Evolutionary conservation across 2,329 filamentous ascomycete genomes (phyloP).

Genomic region (Neonectria faginata): DNA sequence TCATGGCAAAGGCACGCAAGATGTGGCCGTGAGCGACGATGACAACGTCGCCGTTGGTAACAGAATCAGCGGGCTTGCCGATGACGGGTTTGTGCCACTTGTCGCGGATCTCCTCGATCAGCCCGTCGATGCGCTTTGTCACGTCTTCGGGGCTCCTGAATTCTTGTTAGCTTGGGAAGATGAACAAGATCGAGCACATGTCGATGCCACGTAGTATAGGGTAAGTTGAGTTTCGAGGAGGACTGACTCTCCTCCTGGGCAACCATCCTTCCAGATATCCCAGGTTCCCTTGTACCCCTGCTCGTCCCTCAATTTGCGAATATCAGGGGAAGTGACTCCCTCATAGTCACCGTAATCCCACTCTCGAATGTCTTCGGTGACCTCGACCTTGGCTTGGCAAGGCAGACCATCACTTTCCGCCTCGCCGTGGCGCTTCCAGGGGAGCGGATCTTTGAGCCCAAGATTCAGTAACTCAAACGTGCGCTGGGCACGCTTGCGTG

Average conservation of each 20-base stretch:
- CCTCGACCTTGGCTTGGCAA: constrained; percentile 71
- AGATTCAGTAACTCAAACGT: constrained; percentile 91
- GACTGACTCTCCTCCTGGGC: constrained; percentile 84
- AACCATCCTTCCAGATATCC: constrained; percentile 94
- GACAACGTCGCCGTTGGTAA: constrained; percentile 54
- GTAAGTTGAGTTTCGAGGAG: constrained; percentile 7
- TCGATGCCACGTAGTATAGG: constrained; percentile 9
- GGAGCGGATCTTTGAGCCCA: constrained; percentile 73
- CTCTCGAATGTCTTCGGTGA: constrained; percentile 80
- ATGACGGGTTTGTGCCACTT: constrained; percentile 74
- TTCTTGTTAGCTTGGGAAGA: constrained; percentile 24
- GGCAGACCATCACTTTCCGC: constrained; percentile 53
- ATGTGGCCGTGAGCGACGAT: constrained; percentile 94
- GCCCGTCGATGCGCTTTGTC: constrained; percentile 75
- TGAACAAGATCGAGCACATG: background rate
- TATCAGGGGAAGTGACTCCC: constrained; percentile 79
- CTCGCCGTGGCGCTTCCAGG: constrained; percentile 71
- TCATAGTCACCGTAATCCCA: constrained; percentile 94
- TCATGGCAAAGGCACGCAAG: constrained; percentile 85
- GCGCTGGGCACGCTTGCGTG: constrained; percentile 83
- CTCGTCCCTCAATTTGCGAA: constrained; percentile 67
- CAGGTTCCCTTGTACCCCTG: constrained; percentile 71
- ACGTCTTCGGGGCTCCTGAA: constrained; percentile 77
- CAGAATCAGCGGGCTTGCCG: constrained; percentile 59
- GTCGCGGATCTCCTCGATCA: constrained; percentile 80